Evolutionary conservation across 2,329 filamentous ascomycete species (phyloP).

Genomic region (Colletotrichum sp.): DNA sequence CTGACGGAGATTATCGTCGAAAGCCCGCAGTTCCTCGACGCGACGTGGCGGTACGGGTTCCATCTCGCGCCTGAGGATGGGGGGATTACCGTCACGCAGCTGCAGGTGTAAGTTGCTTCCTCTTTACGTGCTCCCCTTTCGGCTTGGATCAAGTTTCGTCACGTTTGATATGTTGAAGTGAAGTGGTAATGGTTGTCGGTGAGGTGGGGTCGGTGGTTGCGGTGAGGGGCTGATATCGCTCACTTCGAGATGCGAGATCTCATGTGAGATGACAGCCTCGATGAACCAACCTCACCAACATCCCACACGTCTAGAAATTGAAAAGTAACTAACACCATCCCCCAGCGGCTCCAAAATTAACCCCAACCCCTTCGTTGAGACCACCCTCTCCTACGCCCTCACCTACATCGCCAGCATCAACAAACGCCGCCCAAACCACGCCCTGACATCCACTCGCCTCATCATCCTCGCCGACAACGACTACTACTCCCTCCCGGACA

Average conservation of each 20-base stretch:
- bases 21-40: slow-evolving; percentile 89
- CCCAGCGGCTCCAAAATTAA: slow-evolving; percentile 16
- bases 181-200: not conserved
- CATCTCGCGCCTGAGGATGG: slow-evolving; percentile 71
- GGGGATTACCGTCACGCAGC: slow-evolving; percentile 82
- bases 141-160: not conserved
- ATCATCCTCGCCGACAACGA: slow-evolving; percentile 94
- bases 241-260: not conserved
- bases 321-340: not conserved
- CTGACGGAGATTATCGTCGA: slow-evolving; percentile 79
- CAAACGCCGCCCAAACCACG: slow-evolving; percentile 41
- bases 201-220: not conserved
- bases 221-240: not conserved
- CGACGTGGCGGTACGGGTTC: slow-evolving; percentile 88
- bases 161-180: not conserved
- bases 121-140: slow-evolving; percentile 1
- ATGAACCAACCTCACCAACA: not conserved
- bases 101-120: slow-evolving; percentile 70
- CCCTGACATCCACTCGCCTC: slow-evolving; percentile 73
- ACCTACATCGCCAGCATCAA: slow-evolving; percentile 71
- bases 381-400: slow-evolving; percentile 84
- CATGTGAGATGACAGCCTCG: not conserved
- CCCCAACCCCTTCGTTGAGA: slow-evolving; percentile 89
- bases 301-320: not conserved
- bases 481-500: slow-evolving; percentile 79